Evolutionary conservation across 2,329 filamentous ascomycete species (phyloP), one percentile per base, ranked within the genome.

Genomic region (Diaporthe sp.): DNA sequence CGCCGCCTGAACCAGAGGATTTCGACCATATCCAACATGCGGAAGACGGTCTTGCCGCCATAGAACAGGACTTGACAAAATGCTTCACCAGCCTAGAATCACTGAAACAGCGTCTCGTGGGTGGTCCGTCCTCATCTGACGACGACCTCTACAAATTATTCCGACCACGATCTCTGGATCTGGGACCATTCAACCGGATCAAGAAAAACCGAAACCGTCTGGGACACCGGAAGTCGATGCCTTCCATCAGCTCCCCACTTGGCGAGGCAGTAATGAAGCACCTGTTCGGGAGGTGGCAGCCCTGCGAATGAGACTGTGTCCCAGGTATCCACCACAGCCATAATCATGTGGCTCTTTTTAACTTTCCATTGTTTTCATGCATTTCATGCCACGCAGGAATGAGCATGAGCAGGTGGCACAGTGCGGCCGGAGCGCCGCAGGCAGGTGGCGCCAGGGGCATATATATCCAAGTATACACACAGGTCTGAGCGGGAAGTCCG

Each of bases 211-310:
- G 5, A 6, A 1, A 4, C 25, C 19, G 37, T 28, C 5, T 19
- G 25, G 25, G 62, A 17, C 51, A 59, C n/a, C 53, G 44, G 4
- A 71, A 44, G 49, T 62, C 62, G 22, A 59, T 34, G 3, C 22
- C 67, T 19, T 15, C 15, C 6, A 10, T 58, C 6, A n/a, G 25
- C 17, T 15, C 49, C 12, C 37, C 58, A 15, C 22, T 39, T 19
- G 58, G 51, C 13, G 55, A 68, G 17, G 62, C 46, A 19, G 67
- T 71, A 25, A 74, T 74, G 57, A 72, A 73, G 55, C 61, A 70
- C 34, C 19, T 75, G 3, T 73, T 57, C 46, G 37, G 46, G 9
- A 57, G 70, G 62, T 70, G 55, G 39, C 44, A 49, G 42, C 62
- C 74, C 31, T 62, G 28, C 28, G 74, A 55, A 5, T 15, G 42